These are phyloP conservation scores for Lactarius psammicola DNA, from an alignment of 768 basidiomycete genomes.

Conservation along the genomic window DNA sequence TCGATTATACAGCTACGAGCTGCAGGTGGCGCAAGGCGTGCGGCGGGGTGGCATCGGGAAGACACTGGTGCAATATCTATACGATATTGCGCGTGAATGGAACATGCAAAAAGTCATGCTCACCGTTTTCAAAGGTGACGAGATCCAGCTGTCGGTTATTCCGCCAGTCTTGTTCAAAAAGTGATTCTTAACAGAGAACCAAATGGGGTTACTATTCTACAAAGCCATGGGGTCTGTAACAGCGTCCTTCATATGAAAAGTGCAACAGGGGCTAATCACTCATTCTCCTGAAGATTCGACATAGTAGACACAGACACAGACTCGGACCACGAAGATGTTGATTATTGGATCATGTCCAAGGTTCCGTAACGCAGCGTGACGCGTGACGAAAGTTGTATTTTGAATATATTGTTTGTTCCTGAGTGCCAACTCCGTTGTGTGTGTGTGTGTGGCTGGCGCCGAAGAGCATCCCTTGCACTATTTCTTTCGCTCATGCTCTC, in stretches of 20 bases:
- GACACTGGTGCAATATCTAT: constrained; percentile 49
- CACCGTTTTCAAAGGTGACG: constrained; percentile 71
- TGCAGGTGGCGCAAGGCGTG: constrained; percentile 52
- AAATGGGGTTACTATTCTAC: constrained; percentile 52
- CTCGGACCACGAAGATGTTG: constrained; percentile 34
- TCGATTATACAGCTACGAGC: constrained; percentile 59
- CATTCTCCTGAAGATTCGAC: constrained; percentile 7
- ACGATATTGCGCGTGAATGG: constrained; percentile 49
- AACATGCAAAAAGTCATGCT: constrained; percentile 70
- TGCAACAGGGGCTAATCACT: not conserved
- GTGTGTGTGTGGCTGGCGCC: no score
- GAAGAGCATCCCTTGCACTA: not conserved
- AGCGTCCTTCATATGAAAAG: not conserved
- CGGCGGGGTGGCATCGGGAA: constrained; percentile 61
- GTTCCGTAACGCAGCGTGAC: not conserved
- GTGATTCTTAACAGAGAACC: constrained; percentile 41
- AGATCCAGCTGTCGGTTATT: no score
- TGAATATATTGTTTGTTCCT: constrained; percentile 16
- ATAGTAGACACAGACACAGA: constrained; percentile 28
- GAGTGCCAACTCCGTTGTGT: constrained; percentile 3
- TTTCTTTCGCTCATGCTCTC: constrained; percentile 11
- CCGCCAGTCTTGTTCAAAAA: constrained; percentile 9
- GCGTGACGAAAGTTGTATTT: not conserved
- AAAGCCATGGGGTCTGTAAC: constrained; percentile 48
- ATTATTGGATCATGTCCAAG: constrained; percentile 44